Base-by-base conservation (phyloP, 2,329 filamentous ascomycete species). In the Colletotrichum karsti region DNA sequence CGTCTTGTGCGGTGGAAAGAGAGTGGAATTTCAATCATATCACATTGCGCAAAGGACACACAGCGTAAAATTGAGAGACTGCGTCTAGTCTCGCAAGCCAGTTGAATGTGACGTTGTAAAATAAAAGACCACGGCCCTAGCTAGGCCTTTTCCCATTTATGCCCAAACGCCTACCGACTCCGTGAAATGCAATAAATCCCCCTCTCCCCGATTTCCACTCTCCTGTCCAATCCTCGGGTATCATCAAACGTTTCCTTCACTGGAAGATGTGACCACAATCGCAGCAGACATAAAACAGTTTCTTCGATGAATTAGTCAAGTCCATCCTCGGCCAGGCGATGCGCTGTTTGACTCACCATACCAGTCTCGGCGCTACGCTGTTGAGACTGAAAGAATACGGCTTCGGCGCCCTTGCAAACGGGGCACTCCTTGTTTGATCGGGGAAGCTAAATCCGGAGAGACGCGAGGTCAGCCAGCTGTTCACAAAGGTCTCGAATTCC, bases 301-400 rank as follows among this genome's bases (percentile, higher is more conserved):
- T 95, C 93, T 96, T 73, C 7, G 8, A 20, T 12, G 5, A 8
- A 65, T 81, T 70, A 80, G 74, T 67, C 61, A 63, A 1, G 5
- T 37, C 20, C 24, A 59, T 56, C 26, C 13, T 3, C n/a, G 9
- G 42, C 28, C 9, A 5, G n/a, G 13, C 26, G 26, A 28, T 35
- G 22, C 28, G 30, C 24, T 44, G 54, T 37, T 20, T 50, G 59
- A 76, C 92, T 86, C 82, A 98, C 96, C 96, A 99, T 99, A 84
- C 96, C 96, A 48, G 96, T 99, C 81, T 98, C 95, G 54, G 94
- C 93, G 73, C 92, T 97, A 81, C 96, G 92, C 84, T 98, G 95
- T 79, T 99, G 96, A 70, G 95, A 98, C 84, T 99, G 96, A 85
- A 99, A 99, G 84, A 97, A 99, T 68, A 99, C 97, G 50, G 95